A percentile compares a stretch with the other conserved stretches of the same genome.
These are phyloP conservation scores for Trichaptum fuscoviolaceum DNA, from an alignment of 768 basidiomycete species.

Conservation along the genomic window DNA sequence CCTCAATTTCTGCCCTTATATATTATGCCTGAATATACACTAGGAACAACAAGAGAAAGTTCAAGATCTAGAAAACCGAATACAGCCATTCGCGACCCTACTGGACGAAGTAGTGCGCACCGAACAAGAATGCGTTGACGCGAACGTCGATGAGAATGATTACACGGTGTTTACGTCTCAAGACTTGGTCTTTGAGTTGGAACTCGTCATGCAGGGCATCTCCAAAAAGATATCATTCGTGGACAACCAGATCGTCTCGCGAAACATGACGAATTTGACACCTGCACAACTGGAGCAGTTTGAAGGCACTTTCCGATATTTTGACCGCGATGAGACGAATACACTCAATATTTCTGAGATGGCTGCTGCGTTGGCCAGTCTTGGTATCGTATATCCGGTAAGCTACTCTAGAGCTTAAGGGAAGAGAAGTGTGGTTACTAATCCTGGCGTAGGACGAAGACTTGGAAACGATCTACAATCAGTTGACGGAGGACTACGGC, in stretches of 20 bases:
- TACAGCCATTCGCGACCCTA: slow-evolving; percentile 60
- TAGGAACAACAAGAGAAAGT: slow-evolving; percentile 75
- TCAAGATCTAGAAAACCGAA: slow-evolving; percentile 55
- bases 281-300: slow-evolving; percentile 96
- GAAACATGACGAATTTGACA: slow-evolving; percentile 90
- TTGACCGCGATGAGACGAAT: slow-evolving; percentile 90
- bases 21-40: background rate
- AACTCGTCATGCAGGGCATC: slow-evolving; percentile 73
- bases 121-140: slow-evolving; percentile 73
- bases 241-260: slow-evolving; percentile 95
- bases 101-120: slow-evolving; percentile 46
- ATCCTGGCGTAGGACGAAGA: slow-evolving; percentile 66
- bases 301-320: slow-evolving; percentile 95
- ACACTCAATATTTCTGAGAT: slow-evolving; percentile 81
- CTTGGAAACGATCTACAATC: slow-evolving; percentile 75
- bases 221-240: slow-evolving; percentile 92
- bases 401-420: slow-evolving; percentile 16
- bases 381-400: slow-evolving; percentile 90
- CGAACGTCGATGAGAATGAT: slow-evolving; percentile 97
- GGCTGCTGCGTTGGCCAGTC: slow-evolving; percentile 88
- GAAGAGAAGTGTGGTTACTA: background rate
- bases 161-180: slow-evolving; percentile 86
- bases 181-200: slow-evolving; percentile 87
- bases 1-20: slow-evolving; percentile 4
- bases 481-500: slow-evolving; percentile 76